Base-by-base conservation (phyloP, 495 filamentous ascomycete genomes). In the Diplogelasinospora grovesii region DNA sequence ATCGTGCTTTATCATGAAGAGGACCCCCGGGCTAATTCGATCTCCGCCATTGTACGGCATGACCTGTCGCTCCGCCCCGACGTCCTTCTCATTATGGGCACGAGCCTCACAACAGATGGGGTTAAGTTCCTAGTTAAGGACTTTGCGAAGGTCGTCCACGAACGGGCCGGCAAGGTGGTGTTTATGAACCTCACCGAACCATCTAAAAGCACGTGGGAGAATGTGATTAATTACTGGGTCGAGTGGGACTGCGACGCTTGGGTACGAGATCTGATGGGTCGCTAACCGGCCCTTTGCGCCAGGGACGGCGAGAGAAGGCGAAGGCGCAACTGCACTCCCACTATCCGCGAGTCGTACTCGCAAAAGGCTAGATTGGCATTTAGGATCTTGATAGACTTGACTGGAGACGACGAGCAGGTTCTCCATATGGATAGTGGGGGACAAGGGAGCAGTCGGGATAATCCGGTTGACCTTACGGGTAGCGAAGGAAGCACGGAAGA, bases 61-160 rank as follows among this genome's bases (percentile, higher is more conserved):
- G 22, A 47, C 45, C 38, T 22, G 23, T 45, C 28, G 22, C 43
- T 39, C 15, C 43, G 26, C 28, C 43, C 20, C 6, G 43, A 45
- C 28, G 27, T 48, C 34, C 33, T 48, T 38, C 45, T 48, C n/a
- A 48, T 48, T 36, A 48, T 48, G 19, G 45, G 45, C 23, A 48
- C 39, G 28, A 43, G 45, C 34, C 45, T 48, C 18, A 13, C 39
- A 36, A 48, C 45, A 23, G 18, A 43, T 22, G 39, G 45, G 39
- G 39, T 48, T 22, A 25, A 43, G 45, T 28, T 23, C 45, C 45
- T 48, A 5, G 28, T 48, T 3, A 46, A 34, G 36, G 43, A 41
- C 36, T 46, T 46, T 26, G 36, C 43, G 20, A 41, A 35, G 43
- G 28, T 41, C 22, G 24, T 46, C 41, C 24, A 41, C 23, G 24